phyloP scores from a whole-genome alignment of 257 asterid species.

The Paraleonurus japonicus region DNA sequence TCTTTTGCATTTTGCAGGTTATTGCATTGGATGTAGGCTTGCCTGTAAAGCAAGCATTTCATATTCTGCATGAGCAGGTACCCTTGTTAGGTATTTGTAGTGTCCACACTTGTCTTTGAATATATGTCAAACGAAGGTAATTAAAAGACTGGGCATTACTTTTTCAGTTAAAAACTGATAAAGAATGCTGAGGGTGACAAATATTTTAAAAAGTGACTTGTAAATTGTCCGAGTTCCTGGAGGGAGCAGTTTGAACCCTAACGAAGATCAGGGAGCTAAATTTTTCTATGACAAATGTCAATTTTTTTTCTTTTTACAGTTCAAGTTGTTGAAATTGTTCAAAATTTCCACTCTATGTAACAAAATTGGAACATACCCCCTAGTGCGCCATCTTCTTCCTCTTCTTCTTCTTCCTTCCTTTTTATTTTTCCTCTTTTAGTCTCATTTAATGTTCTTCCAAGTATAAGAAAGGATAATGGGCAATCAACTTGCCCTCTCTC shows the following conservation, averaged over 20 bases:
- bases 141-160: not conserved
- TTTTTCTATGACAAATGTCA: not conserved
- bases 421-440: too few species aligned
- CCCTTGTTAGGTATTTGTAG: constrained; percentile 15
- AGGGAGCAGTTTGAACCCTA: constrained; percentile 19
- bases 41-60: constrained; percentile 94
- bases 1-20: constrained; percentile 46
- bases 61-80: constrained; percentile 97
- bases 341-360: not conserved
- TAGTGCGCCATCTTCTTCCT: too few species aligned
- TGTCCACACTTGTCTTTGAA: not conserved
- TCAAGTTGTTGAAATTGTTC: not conserved
- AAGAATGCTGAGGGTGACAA: constrained; percentile 1
- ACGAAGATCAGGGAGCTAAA: not conserved
- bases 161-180: constrained; percentile 8
- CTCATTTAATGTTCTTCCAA: not conserved
- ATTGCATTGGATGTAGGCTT: constrained; percentile 84
- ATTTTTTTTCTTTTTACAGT: not conserved
- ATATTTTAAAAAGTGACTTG: not conserved
- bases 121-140: not conserved
- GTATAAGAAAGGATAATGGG: not conserved
- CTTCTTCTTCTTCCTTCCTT: too few species aligned
- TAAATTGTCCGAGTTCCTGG: constrained; percentile 16
- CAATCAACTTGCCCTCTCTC: not conserved
- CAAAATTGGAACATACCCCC: not conserved